Conservation (phyloP, 345 rosid species). For the Rhodamnia argentea region DNA sequence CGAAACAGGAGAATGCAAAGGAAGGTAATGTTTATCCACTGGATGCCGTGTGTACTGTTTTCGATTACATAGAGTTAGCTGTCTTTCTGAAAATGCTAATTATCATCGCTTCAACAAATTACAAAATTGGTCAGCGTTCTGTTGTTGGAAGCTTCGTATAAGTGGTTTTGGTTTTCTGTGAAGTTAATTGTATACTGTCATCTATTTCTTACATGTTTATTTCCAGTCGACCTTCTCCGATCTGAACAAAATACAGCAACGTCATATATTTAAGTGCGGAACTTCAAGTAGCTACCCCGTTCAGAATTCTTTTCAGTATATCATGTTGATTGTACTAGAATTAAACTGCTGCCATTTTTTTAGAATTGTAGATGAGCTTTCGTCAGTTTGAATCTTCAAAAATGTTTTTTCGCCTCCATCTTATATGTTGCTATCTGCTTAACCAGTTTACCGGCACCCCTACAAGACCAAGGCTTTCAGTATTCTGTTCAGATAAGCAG, state of each 20-base stretch:
- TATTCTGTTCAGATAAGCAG: constrained; percentile 85
- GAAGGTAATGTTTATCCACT: constrained; percentile 34
- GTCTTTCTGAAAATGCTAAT: neutral
- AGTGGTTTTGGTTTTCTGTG: neutral
- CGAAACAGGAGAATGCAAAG: constrained; percentile 49
- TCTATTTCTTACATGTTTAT: neutral
- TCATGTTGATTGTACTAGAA: neutral
- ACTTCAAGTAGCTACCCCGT: neutral
- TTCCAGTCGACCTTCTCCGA: neutral
- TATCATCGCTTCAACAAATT: neutral
- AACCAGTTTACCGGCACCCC: constrained; percentile 59
- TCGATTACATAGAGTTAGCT: neutral
- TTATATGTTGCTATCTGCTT: neutral
- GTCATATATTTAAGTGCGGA: neutral
- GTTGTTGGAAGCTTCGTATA: neutral
- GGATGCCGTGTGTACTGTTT: neutral
- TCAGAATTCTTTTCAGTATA: neutral
- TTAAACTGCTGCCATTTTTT: neutral
- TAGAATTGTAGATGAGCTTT: neutral
- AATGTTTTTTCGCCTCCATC: neutral
- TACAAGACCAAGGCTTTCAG: constrained; percentile 69
- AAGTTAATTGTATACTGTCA: neutral
- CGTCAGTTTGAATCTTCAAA: neutral
- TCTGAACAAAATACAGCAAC: neutral
- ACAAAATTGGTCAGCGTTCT: neutral